These are phyloP conservation scores for Hirsutella minnesotensis DNA, from an alignment of 2,329 filamentous ascomycete species.

Conservation along the genomic window DNA sequence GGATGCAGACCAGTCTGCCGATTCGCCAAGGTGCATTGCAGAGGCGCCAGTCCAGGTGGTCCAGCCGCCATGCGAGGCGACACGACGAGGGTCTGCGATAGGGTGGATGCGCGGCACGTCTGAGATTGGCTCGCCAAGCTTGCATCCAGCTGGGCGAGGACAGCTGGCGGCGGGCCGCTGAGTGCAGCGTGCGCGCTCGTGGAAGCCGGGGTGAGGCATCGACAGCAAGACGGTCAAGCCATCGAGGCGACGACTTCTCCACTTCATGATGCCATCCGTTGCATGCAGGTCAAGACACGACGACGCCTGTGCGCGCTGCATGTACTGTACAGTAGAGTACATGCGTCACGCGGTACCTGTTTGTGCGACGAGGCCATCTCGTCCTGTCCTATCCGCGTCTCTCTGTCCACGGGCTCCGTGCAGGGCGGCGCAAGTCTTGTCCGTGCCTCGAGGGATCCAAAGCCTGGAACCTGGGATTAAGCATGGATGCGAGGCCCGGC, in stretches of 20 bases:
- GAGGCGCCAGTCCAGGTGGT: neutral
- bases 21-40: neutral
- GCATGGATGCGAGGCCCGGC: neutral
- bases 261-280: neutral
- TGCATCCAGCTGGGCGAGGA: neutral
- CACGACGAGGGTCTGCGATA: neutral
- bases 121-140: neutral
- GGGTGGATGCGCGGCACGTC: neutral
- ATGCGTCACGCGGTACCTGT: too few species aligned
- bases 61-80: conserved; percentile 2
- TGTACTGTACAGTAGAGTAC: too few species aligned
- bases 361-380: too few species aligned
- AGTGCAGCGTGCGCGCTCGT: too few species aligned
- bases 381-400: too few species aligned
- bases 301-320: neutral
- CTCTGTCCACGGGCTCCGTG: neutral
- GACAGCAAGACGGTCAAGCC: too few species aligned
- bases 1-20: conserved; percentile 1
- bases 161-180: conserved; percentile 1
- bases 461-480: neutral
- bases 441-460: neutral
- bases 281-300: neutral
- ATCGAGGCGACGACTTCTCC: too few species aligned
- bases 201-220: too few species aligned
- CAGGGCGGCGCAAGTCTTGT: neutral